Percentiles rank a stretch among this genome's conserved stretches.
These are phyloP conservation scores for Pseudophaeomoniella oleicola DNA, from an alignment of 2,329 filamentous ascomycete genomes.

Conservation along the genomic window DNA sequence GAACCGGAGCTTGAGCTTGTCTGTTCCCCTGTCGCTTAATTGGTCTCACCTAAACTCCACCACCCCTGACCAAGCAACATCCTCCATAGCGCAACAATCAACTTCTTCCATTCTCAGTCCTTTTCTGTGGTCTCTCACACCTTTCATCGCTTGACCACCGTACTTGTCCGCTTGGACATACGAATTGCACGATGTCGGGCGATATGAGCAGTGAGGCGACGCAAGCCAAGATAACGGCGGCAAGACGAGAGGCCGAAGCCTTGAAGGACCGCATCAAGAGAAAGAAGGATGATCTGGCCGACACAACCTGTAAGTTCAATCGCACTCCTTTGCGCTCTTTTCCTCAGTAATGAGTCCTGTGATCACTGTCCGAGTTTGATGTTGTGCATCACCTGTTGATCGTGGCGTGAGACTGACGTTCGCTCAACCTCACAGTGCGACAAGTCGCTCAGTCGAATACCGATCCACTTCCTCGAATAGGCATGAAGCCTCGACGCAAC, in stretches of 20 bases:
- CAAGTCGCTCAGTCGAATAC: constrained; percentile 85
- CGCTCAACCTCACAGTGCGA: constrained; percentile 52
- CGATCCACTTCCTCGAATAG: constrained; percentile 78
- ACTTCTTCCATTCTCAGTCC: background rate
- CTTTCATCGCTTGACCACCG: background rate
- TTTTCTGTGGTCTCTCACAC: background rate
- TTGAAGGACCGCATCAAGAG: constrained; percentile 98
- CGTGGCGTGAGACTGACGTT: too few relatives aligned
- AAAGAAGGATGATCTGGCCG: constrained; percentile 98
- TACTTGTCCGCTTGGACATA: background rate
- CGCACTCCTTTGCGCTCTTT: constrained; percentile 3
- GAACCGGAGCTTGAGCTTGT: background rate
- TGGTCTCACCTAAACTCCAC: background rate
- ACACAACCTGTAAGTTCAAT: constrained; percentile 71
- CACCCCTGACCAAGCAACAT: background rate
- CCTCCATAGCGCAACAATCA: background rate
- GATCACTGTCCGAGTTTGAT: background rate
- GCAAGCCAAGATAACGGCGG: constrained; percentile 84
- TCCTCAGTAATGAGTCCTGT: constrained; percentile 6
- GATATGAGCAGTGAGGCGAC: constrained; percentile 46
- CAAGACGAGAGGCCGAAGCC: constrained; percentile 92
- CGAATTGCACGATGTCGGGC: constrained; percentile 23
- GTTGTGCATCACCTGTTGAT: background rate
- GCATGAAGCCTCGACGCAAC: constrained; percentile 95
- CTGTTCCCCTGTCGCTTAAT: background rate